phyloP scores from a whole-genome alignment of 176 grass and related monocot species.

The Themeda triandra region DNA sequence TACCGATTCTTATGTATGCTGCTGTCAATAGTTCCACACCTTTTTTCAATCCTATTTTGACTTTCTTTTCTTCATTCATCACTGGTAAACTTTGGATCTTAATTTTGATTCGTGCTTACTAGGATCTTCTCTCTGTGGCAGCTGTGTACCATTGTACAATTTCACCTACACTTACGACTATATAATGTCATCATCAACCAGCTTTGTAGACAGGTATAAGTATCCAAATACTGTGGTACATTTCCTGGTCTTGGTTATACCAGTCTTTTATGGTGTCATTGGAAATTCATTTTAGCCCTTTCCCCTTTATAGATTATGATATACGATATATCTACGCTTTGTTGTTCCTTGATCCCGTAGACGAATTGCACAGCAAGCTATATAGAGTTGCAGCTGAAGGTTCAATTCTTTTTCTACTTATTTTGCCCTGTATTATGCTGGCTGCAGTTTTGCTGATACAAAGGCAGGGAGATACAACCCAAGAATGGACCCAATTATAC shows the following conservation, averaged over 20 bases:
- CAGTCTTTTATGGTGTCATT: slow-evolving; percentile 6
- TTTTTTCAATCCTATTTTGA: neutral
- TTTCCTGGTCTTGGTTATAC: slow-evolving; percentile 14
- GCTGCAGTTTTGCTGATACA: slow-evolving; percentile 95
- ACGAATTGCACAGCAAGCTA: slow-evolving; percentile 2
- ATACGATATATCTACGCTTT: neutral
- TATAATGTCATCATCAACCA: slow-evolving; percentile 95
- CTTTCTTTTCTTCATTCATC: neutral
- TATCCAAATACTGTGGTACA: slow-evolving; percentile 7
- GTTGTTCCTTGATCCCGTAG: neutral
- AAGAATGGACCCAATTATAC: slow-evolving; percentile 88
- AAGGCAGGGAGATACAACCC: slow-evolving; percentile 96
- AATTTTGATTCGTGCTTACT: slow-evolving; percentile 38
- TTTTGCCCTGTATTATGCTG: slow-evolving; percentile 43
- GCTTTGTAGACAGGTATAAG: slow-evolving; percentile 93
- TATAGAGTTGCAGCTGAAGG: slow-evolving; percentile 15
- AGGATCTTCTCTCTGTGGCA: slow-evolving; percentile 64
- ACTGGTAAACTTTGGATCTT: slow-evolving; percentile 28
- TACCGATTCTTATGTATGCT: neutral
- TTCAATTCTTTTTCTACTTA: slow-evolving; percentile 24
- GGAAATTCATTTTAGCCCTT: neutral
- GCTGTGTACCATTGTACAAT: slow-evolving; percentile 92
- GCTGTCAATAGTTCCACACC: neutral
- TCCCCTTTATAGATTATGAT: neutral
- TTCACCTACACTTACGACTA: slow-evolving; percentile 95